Percentiles rank a stretch among this genome's conserved stretches.
These are phyloP conservation scores for Naganishia randhawae DNA, from an alignment of 768 basidiomycete species.

Conservation along the genomic window DNA sequence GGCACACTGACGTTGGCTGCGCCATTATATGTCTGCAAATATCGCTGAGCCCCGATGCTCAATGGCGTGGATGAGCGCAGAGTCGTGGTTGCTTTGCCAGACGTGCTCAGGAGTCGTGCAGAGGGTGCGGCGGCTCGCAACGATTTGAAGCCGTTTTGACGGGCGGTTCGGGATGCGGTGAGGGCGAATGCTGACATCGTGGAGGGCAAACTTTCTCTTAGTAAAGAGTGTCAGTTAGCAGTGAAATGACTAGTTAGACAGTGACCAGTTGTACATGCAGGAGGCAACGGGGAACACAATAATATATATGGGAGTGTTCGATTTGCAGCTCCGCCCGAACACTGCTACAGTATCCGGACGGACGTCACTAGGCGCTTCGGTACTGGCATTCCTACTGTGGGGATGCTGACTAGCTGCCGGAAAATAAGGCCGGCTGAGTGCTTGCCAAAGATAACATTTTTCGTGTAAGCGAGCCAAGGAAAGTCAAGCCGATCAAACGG, in stretches of 20 bases:
- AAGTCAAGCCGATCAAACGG: slow-evolving; percentile 3
- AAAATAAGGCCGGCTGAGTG: neutral
- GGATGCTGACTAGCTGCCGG: neutral
- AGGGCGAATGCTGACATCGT: slow-evolving; percentile 14
- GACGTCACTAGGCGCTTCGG: neutral
- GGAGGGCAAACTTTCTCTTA: neutral
- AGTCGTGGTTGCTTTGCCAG: neutral
- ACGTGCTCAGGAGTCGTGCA: neutral
- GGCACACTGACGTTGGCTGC: neutral
- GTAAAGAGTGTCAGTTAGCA: neutral
- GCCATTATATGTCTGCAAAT: slow-evolving; percentile 10
- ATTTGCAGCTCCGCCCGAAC: too few relatives aligned
- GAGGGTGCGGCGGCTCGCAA: neutral
- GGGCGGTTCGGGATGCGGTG: slow-evolving; percentile 6
- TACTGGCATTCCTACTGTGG: neutral
- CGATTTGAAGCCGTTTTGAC: slow-evolving; percentile 19
- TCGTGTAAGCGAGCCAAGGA: neutral
- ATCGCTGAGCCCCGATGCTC: slow-evolving; percentile 13
- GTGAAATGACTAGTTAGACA: neutral
- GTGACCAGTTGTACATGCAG: neutral
- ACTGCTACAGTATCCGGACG: too few relatives aligned
- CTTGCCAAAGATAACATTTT: slow-evolving; percentile 9
- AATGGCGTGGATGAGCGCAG: neutral
- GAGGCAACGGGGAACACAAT: neutral
- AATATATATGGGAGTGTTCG: neutral